Conservation (phyloP, 352 stramenopile species). For the Phytophthora citrophthora region DNA sequence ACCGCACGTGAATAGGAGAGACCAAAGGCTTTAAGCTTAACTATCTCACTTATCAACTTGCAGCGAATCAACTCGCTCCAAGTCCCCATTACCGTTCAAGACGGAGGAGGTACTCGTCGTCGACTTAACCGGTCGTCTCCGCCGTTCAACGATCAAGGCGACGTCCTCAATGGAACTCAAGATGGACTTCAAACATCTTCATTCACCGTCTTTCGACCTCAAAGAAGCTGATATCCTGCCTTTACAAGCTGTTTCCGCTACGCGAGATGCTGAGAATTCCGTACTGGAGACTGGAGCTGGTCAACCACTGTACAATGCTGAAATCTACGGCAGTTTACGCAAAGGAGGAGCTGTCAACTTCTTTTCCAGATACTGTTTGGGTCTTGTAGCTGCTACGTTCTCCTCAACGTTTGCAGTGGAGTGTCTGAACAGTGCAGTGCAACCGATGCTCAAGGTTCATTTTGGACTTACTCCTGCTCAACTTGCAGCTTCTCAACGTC, state of each 20-base stretch:
- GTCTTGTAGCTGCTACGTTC: slow-evolving; percentile 47
- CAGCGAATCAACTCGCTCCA: slow-evolving; percentile 13
- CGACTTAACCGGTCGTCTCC: slow-evolving; percentile 23
- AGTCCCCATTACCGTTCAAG: slow-evolving; percentile 5
- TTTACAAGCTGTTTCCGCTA: not conserved
- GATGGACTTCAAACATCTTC: slow-evolving; percentile 27
- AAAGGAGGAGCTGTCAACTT: slow-evolving; percentile 46
- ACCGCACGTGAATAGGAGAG: not conserved
- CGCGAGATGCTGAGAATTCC: slow-evolving; percentile 15
- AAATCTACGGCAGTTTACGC: slow-evolving; percentile 60
- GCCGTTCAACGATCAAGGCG: slow-evolving; percentile 20
- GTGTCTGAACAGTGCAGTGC: slow-evolving; percentile 28
- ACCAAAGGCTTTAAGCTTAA: not conserved
- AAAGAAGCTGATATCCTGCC: slow-evolving; percentile 9
- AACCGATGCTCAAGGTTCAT: slow-evolving; percentile 37
- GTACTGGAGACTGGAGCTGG: slow-evolving; percentile 16
- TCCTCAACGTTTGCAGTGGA: slow-evolving; percentile 45
- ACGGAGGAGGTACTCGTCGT: slow-evolving; percentile 31
- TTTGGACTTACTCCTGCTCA: slow-evolving; percentile 31
- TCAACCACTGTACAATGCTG: slow-evolving; percentile 58
- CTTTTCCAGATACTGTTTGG: slow-evolving; percentile 43
- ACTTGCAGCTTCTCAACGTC: slow-evolving; percentile 29
- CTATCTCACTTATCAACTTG: slow-evolving; percentile 16
- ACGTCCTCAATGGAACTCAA: slow-evolving; percentile 14
- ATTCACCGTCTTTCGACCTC: slow-evolving; percentile 22